Percentiles rank a stretch among this genome's conserved stretches.
Evolutionary conservation across 78 protist species (phyloP).

Genomic region (Pelomyxa schiedti): DNA sequence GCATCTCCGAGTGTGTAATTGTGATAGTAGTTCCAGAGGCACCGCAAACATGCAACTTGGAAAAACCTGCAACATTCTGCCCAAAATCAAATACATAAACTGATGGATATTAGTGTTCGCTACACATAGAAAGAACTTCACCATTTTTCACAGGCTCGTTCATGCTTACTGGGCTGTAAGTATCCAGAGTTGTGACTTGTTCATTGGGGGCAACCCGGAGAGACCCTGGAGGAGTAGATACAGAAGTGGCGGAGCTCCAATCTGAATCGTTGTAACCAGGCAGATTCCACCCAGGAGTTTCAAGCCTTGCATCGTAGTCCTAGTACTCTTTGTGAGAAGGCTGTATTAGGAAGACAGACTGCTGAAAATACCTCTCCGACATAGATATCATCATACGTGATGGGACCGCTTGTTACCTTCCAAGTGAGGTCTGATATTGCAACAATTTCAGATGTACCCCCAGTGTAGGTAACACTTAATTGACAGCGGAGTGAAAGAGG

Average conservation of each 20-base stretch:
- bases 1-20: not conserved
- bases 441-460: no score
- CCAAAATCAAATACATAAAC: conserved; percentile 5
- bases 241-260: not conserved
- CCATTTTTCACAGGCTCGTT: not conserved
- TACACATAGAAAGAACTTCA: no score
- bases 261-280: not conserved
- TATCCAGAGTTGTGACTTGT: not conserved
- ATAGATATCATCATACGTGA: not conserved
- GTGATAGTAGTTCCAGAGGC: not conserved
- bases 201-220: not conserved
- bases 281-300: not conserved
- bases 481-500: no score
- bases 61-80: conserved; percentile 2
- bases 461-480: no score
- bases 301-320: not conserved
- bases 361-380: not conserved
- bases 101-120: no score
- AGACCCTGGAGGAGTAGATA: not conserved
- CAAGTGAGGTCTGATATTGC: no score
- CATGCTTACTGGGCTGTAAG: conserved; percentile 6
- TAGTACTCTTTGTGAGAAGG: not conserved
- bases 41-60: not conserved
- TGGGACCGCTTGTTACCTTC: no score
- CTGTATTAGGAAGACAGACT: not conserved